Evolutionary conservation across 2,329 filamentous ascomycete genomes (phyloP).

Genomic region (Aspergillus transmontanensis): DNA sequence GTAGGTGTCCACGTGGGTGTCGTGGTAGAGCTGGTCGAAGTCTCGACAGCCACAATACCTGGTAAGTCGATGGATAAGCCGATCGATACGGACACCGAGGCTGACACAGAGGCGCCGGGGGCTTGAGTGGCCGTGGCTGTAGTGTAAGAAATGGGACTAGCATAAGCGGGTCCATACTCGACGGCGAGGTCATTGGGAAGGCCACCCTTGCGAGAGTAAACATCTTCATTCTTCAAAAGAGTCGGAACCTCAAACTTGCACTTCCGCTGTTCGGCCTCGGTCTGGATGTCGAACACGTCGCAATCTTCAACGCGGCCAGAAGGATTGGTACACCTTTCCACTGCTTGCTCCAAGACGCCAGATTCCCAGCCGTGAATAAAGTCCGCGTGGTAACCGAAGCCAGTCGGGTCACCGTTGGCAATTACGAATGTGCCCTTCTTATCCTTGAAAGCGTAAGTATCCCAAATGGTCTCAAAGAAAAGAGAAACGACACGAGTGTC

Average conservation of each 20-base stretch:
- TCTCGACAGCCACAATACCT: conserved; percentile 8
- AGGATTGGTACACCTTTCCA: conserved; percentile 71
- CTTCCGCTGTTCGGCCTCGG: conserved; percentile 52
- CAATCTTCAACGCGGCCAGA: conserved; percentile 75
- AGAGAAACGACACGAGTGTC: conserved; percentile 71
- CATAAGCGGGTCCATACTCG: conserved; percentile 46
- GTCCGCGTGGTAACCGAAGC: conserved; percentile 76
- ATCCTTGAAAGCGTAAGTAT: conserved; percentile 66
- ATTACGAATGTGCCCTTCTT: conserved; percentile 71
- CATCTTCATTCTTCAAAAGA: conserved; percentile 61
- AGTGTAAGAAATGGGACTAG: conserved; percentile 25
- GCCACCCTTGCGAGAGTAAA: conserved; percentile 55
- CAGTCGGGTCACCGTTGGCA: conserved; percentile 75
- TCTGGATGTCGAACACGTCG: conserved; percentile 71
- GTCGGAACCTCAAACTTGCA: conserved; percentile 67
- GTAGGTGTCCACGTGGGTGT: conserved; percentile 26
- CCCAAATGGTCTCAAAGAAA: conserved; percentile 85
- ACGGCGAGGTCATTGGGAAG: conserved; percentile 68
- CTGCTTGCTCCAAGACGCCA: conserved; percentile 69
- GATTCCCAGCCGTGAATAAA: conserved; percentile 79
- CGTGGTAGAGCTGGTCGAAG: conserved; percentile 3
- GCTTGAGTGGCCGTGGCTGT: conserved; percentile 10
- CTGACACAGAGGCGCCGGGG: not conserved
- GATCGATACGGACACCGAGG: not conserved
- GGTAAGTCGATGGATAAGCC: conserved; percentile 11